Base-by-base conservation (phyloP, 2,329 filamentous ascomycete genomes). In the Pseudomassariella vexata region DNA sequence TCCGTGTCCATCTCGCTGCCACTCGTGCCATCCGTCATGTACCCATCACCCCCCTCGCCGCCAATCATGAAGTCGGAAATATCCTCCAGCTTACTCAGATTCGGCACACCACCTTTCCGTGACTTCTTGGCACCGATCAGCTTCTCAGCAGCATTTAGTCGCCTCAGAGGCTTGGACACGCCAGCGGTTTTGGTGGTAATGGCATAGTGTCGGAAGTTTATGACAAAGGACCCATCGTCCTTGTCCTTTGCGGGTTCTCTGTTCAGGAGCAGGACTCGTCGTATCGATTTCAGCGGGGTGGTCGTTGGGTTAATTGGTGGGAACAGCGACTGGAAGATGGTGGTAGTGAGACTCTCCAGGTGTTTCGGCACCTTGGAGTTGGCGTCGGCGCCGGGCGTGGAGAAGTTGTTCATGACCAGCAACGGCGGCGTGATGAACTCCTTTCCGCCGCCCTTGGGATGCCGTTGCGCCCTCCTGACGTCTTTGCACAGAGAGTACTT, bases 381-480 rank as follows among this genome's bases (percentile, higher is more conserved):
- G 19, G 74, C 61, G 36, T 79, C 73, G 26, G 71, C 52, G 19
- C 64, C 68, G 18, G 82, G 73, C 4, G 79, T 82, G 23, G 76
- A 76, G 59, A 98, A 95, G 59, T 95, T 95, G 65, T 98, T 98
- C 92, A 98, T 96, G 45, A 98, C 92, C 26, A 98, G 74, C 62
- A 96, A 63, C 40, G 92, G 92, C 6, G 92, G 80, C 25, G 80
- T 87, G 36, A 84, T 70, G 50, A 86, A 94, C 56, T 95, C 87
- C 55, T 90, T 90, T 41, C 84, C 86, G 28, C 82, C 82, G 28
- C 81, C 83, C 52, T 80, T 78, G 7, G 90, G 87, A 47, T 87
- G 84, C 58, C 84, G 87, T 63, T 94, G 79, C 10, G 86, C 79
- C 53, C 79, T 83, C 47, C 84, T 75, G 4, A 98, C 80, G 56